Percentiles rank a stretch among this genome's conserved stretches.
phyloP scores from a whole-genome alignment of 805 yeast genomes.

The Myxozyma neotropica region DNA sequence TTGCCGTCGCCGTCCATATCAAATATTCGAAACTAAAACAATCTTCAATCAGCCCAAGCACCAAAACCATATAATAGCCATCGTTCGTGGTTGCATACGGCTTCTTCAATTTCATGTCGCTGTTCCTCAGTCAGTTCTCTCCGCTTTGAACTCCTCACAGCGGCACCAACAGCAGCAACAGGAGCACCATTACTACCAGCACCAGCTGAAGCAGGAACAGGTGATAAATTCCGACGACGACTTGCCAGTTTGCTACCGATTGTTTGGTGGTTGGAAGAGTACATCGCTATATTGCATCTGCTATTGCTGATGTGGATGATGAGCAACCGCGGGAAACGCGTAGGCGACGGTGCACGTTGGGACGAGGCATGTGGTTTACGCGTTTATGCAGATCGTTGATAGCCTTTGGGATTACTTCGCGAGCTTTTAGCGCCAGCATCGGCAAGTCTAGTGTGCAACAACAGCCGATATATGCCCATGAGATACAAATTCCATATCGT shows the following conservation, averaged over 20 bases:
- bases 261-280: constrained; percentile 20
- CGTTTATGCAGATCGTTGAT: background rate
- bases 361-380: background rate
- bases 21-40: constrained; percentile 64
- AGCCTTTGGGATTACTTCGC: background rate
- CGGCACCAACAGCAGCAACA: constrained; percentile 1
- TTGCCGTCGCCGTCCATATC: constrained; percentile 91
- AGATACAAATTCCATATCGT: constrained; percentile 21
- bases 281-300: constrained; percentile 4
- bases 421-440: background rate
- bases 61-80: background rate
- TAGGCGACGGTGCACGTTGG: background rate
- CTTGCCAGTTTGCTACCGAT: constrained; percentile 17
- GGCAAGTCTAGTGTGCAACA: no score
- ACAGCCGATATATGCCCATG: no score
- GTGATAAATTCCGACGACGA: constrained; percentile 26
- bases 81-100: constrained; percentile 43
- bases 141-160: background rate
- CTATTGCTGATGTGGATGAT: background rate
- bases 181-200: background rate
- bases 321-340: background rate
- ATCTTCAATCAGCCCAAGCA: background rate
- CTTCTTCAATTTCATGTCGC: constrained; percentile 66
- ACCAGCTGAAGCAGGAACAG: constrained; percentile 1
- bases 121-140: constrained; percentile 54